A percentile compares a stretch with the other conserved stretches of the same genome.
These are phyloP conservation scores for Globisporangium cederbergense DNA, from an alignment of 352 stramenopile species.

Conservation along the genomic window DNA sequence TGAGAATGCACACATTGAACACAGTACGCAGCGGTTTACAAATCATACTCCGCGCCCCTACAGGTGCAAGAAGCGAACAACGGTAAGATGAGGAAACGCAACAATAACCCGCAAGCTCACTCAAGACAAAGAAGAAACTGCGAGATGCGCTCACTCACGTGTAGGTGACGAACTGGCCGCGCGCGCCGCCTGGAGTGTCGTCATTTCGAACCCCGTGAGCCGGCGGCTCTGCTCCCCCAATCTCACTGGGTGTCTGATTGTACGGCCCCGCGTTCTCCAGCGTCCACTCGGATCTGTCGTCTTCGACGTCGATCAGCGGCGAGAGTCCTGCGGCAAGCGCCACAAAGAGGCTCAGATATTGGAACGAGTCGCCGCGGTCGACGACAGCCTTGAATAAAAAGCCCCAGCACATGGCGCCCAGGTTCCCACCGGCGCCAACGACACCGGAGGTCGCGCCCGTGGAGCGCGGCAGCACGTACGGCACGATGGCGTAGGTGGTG, in stretches of 20 bases:
- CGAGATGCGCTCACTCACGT: background rate
- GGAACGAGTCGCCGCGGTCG: conserved; percentile 19
- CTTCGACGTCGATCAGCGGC: conserved; percentile 9
- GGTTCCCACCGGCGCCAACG: conserved; percentile 36
- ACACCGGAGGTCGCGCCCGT: conserved; percentile 38
- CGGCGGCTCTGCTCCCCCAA: background rate
- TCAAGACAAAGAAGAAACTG: no score
- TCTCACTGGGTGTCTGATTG: conserved; percentile 2
- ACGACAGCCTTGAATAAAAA: conserved; percentile 38
- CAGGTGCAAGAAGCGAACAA: no score
- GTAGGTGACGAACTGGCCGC: conserved; percentile 4
- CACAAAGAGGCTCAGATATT: conserved; percentile 32
- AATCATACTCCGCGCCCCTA: no score
- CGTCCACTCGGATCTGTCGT: background rate
- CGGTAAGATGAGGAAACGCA: no score
- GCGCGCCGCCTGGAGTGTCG: background rate
- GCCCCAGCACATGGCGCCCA: conserved; percentile 36
- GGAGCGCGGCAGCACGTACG: conserved; percentile 42
- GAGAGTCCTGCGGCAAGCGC: conserved; percentile 10
- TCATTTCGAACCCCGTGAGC: background rate
- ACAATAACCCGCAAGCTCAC: no score
- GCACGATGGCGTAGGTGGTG: conserved; percentile 54
- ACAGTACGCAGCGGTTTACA: background rate
- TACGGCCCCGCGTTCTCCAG: background rate
- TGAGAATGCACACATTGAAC: no score